Evolutionary conservation across 1,284 basidiomycete genomes (phyloP).

Genomic region (Uromyces viciae-fabae): DNA sequence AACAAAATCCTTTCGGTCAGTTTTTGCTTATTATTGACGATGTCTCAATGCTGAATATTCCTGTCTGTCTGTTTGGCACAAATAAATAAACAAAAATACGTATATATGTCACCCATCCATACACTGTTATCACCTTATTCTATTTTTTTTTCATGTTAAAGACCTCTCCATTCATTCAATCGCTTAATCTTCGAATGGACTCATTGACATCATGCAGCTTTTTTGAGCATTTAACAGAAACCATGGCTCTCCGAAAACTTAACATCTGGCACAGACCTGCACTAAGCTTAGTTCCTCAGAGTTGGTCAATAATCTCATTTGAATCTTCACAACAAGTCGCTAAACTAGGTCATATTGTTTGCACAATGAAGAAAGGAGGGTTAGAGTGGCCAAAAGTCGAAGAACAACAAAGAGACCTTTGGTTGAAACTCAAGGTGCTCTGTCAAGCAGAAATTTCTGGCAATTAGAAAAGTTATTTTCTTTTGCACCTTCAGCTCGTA

Average conservation of each 20-base stretch:
- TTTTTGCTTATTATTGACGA: background rate
- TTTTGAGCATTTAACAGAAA: background rate
- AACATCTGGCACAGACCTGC: constrained; percentile 38
- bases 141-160: background rate
- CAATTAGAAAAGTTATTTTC: background rate
- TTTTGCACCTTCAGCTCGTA: background rate
- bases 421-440: constrained; percentile 35
- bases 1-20: constrained; percentile 18
- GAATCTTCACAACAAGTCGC: background rate
- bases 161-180: background rate
- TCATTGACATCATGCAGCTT: constrained; percentile 5
- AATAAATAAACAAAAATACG: background rate
- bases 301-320: constrained; percentile 39
- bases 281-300: constrained; percentile 1
- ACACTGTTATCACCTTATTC: background rate
- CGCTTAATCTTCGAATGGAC: constrained; percentile 38
- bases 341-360: background rate
- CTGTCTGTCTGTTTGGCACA: background rate
- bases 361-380: constrained; percentile 13
- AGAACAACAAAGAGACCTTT: constrained; percentile 23
- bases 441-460: background rate
- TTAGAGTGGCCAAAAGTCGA: constrained; percentile 36
- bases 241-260: background rate
- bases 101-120: background rate
- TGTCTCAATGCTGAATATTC: background rate